Percentiles rank a stretch among this genome's conserved stretches.
These are phyloP conservation scores for Naganishia cerealis DNA, from an alignment of 1,284 basidiomycete genomes.

Conservation along the genomic window DNA sequence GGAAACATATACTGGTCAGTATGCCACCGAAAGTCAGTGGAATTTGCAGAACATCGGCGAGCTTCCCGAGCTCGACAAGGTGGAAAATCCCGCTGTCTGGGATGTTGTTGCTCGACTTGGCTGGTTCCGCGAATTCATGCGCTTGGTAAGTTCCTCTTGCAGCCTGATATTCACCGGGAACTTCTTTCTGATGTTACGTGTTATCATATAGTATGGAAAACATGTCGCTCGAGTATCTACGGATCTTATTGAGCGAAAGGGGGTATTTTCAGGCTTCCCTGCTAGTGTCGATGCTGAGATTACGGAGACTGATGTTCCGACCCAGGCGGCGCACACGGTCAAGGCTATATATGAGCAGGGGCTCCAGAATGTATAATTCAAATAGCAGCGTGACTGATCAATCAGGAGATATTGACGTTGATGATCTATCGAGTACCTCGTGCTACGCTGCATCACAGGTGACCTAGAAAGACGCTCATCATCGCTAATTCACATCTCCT, in stretches of 20 bases:
- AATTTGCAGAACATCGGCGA: slow-evolving; percentile 27
- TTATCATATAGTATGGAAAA: slow-evolving; percentile 13
- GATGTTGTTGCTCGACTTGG: slow-evolving; percentile 45
- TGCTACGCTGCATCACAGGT: too few species aligned
- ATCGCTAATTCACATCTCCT: not conserved
- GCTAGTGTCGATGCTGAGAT: slow-evolving; percentile 2
- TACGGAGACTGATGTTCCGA: slow-evolving; percentile 4
- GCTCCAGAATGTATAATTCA: slow-evolving; percentile 22
- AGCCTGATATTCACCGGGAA: not conserved
- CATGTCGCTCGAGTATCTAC: slow-evolving; percentile 11
- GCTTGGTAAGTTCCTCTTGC: slow-evolving; percentile 39
- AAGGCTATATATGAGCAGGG: slow-evolving; percentile 28
- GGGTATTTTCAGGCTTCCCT: slow-evolving; percentile 15
- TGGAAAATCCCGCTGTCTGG: slow-evolving; percentile 40
- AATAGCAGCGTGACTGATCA: not conserved
- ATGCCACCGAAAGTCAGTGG: slow-evolving; percentile 41
- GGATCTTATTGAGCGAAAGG: slow-evolving; percentile 15
- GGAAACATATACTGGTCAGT: slow-evolving; percentile 41
- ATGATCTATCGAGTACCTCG: too few species aligned
- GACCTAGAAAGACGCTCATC: too few species aligned
- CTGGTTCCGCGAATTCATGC: slow-evolving; percentile 52
- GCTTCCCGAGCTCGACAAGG: slow-evolving; percentile 36
- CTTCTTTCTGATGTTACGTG: not conserved
- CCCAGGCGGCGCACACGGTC: slow-evolving; percentile 17
- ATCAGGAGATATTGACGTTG: not conserved